These are phyloP conservation scores for Flaveria trinervia DNA, from an alignment of 129 eudicot species.

Conservation along the genomic window DNA sequence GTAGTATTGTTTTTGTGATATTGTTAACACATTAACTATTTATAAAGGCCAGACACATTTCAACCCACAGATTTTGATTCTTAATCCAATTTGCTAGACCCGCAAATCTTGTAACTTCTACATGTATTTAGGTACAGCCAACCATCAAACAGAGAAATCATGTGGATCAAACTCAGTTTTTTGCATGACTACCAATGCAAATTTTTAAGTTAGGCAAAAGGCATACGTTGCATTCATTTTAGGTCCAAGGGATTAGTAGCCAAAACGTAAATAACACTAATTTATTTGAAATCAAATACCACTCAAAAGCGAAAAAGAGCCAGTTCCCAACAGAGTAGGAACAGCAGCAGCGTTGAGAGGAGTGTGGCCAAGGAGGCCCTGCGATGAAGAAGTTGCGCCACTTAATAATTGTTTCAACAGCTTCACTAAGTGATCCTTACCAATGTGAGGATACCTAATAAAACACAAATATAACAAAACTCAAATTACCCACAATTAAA, in stretches of 20 bases:
- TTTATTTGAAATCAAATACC: conserved; percentile 43
- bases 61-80: not conserved
- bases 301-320: conserved; percentile 77
- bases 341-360: conserved; percentile 69
- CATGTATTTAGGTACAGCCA: not conserved
- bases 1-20: not conserved
- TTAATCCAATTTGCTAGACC: not conserved
- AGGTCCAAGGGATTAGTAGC: conserved; percentile 3
- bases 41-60: not conserved
- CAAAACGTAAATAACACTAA: conserved; percentile 7
- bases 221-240: conserved; percentile 10
- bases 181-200: conserved; percentile 7
- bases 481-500: conserved; percentile 20
- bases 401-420: conserved; percentile 76
- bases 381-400: conserved; percentile 49
- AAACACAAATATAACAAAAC: conserved; percentile 24
- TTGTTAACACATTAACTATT: not conserved
- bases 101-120: not conserved
- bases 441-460: conserved; percentile 76
- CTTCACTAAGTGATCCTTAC: conserved; percentile 91
- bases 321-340: conserved; percentile 90
- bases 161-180: conserved; percentile 6
- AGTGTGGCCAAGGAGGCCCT: conserved; percentile 43
- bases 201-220: not conserved
- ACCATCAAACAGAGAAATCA: conserved; percentile 12